A percentile compares a stretch with the other conserved stretches of the same genome.
phyloP scores from a whole-genome alignment of 768 basidiomycete species.

The Auriscalpium orientale region DNA sequence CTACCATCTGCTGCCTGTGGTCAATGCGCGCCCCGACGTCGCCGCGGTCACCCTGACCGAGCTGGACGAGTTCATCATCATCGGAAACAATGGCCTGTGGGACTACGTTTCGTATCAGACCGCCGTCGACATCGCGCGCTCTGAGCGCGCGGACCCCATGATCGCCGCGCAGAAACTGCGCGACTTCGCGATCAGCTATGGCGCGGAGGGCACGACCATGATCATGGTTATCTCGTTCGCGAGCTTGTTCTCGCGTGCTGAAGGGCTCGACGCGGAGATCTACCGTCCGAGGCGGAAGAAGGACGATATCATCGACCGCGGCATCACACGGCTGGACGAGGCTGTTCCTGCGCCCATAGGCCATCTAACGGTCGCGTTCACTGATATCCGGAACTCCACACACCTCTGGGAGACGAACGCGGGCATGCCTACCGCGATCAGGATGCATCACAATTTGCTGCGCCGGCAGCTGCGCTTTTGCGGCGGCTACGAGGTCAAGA shows the following conservation, averaged over 20 bases:
- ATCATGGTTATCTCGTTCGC: constrained; percentile 92
- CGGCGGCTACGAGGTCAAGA: constrained; percentile 98
- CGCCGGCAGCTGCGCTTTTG: constrained; percentile 81
- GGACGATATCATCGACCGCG: constrained; percentile 49
- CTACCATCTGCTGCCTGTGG: constrained; percentile 80
- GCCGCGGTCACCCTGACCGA: constrained; percentile 61
- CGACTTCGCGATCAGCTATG: constrained; percentile 95
- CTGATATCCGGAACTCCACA: constrained; percentile 96
- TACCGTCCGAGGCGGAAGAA: constrained; percentile 29
- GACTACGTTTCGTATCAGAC: constrained; percentile 91
- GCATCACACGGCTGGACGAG: constrained; percentile 54
- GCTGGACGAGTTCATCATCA: constrained; percentile 92
- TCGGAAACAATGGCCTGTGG: constrained; percentile 92
- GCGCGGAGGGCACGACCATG: constrained; percentile 89
- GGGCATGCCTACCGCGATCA: constrained; percentile 92
- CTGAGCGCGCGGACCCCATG: constrained; percentile 64
- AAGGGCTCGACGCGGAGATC: constrained; percentile 35
- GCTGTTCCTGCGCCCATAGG: constrained; percentile 84
- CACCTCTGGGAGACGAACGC: constrained; percentile 92
- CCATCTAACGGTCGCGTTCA: constrained; percentile 90
- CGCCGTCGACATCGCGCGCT: constrained; percentile 90
- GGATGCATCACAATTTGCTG: constrained; percentile 79
- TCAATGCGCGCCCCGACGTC: constrained; percentile 85
- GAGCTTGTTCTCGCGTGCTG: constrained; percentile 59
- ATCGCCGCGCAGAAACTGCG: constrained; percentile 94